Evolutionary conservation across 306 rosid genomes (phyloP).

Genomic region (Vachellia pachyceras): DNA sequence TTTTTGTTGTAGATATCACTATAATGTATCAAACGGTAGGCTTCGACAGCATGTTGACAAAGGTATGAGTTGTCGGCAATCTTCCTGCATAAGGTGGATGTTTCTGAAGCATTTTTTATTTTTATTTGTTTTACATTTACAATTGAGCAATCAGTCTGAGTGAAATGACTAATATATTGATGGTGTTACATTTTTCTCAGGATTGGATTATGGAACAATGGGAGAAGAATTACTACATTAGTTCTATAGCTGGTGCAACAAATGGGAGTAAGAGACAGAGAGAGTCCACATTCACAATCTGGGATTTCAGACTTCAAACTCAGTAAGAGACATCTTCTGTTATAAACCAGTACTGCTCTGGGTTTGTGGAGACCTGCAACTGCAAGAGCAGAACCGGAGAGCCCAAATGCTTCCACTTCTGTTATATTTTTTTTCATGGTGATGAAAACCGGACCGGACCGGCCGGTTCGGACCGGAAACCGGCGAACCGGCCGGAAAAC

Average conservation of each 20-base stretch:
- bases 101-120: not conserved
- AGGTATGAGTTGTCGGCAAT: conserved; percentile 84
- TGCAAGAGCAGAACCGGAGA: conserved; percentile 66
- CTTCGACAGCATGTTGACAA: conserved; percentile 87
- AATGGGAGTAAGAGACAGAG: conserved; percentile 76
- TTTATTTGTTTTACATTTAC: conserved; percentile 22
- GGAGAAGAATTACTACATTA: conserved; percentile 91
- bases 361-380: conserved; percentile 56
- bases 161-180: conserved; percentile 27
- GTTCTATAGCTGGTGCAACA: conserved; percentile 88
- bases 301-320: conserved; percentile 34
- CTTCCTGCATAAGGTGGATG: conserved; percentile 82
- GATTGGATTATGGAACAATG: conserved; percentile 99
- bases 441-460: too few relatives aligned
- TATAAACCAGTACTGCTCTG: conserved; percentile 32
- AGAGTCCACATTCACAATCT: conserved; percentile 43
- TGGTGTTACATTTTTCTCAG: conserved; percentile 52
- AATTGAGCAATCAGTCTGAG: conserved; percentile 3
- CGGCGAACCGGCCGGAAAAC: too few relatives aligned
- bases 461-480: too few relatives aligned
- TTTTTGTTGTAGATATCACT: conserved; percentile 75
- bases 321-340: conserved; percentile 53
- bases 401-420: conserved; percentile 62
- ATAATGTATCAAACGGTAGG: conserved; percentile 88
- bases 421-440: too few relatives aligned